Evolutionary conservation across 768 basidiomycete genomes (phyloP).

Genomic region (Tephrocybe sp.): DNA sequence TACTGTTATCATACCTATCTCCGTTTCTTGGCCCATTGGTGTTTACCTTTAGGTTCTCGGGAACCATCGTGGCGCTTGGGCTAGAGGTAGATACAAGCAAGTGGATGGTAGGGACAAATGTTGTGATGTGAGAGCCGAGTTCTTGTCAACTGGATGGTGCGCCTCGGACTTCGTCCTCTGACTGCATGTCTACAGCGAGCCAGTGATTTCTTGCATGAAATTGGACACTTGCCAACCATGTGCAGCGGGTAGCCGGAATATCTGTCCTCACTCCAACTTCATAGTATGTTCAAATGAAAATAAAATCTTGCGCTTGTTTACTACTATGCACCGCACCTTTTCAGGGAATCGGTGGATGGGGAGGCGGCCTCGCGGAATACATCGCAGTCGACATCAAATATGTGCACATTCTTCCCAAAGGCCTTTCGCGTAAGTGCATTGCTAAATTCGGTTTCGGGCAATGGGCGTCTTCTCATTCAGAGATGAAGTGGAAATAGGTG

Average conservation of each 20-base stretch:
- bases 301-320: not conserved
- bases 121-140: constrained; percentile 26
- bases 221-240: constrained; percentile 30
- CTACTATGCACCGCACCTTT: not conserved
- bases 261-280: constrained; percentile 31
- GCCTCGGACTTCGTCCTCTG: not conserved
- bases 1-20: not conserved
- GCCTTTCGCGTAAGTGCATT: constrained; percentile 30
- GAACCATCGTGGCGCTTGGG: constrained; percentile 32
- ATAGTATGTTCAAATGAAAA: constrained; percentile 29
- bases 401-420: constrained; percentile 35
- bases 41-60: constrained; percentile 30
- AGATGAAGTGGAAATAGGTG: constrained; percentile 41
- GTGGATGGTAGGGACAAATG: constrained; percentile 32
- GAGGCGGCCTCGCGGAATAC: constrained; percentile 44
- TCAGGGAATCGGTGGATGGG: constrained; percentile 35
- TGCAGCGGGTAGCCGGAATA: constrained; percentile 27
- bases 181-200: constrained; percentile 29
- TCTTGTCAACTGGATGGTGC: constrained; percentile 4
- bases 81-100: constrained; percentile 27
- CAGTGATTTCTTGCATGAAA: constrained; percentile 37
- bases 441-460: not conserved
- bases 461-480: not conserved
- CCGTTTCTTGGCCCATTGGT: not conserved
- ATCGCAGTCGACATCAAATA: constrained; percentile 31